Conservation (phyloP, 2,329 filamentous ascomycete genomes). For the Ophiostoma sp. region DNA sequence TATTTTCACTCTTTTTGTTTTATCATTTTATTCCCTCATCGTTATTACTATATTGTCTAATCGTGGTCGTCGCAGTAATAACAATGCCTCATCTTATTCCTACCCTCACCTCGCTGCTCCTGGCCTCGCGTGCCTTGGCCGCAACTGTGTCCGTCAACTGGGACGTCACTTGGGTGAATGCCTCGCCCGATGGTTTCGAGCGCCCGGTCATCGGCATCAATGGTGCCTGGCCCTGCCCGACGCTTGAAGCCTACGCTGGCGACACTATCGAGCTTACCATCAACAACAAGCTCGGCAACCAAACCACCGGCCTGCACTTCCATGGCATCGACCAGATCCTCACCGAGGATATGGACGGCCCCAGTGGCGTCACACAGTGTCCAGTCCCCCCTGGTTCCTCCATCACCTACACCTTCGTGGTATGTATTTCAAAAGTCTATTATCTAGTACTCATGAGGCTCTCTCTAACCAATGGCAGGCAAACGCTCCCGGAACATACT, state of each 20-base stretch:
- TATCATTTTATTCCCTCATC: not conserved
- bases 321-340: slow-evolving; percentile 54
- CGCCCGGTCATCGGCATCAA: slow-evolving; percentile 51
- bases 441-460: too few species aligned
- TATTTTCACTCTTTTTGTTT: slow-evolving; percentile 2
- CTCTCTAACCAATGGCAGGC: slow-evolving; percentile 2
- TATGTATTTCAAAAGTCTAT: not conserved
- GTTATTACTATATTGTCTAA: slow-evolving; percentile 3
- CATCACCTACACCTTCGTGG: slow-evolving; percentile 48
- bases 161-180: slow-evolving; percentile 39
- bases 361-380: slow-evolving; percentile 50
- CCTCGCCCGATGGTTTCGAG: slow-evolving; percentile 36
- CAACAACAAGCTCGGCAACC: slow-evolving; percentile 47
- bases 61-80: not conserved
- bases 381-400: slow-evolving; percentile 46
- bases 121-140: slow-evolving; percentile 30
- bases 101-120: slow-evolving; percentile 21
- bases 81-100: slow-evolving; percentile 17
- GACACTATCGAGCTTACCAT: slow-evolving; percentile 47
- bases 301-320: slow-evolving; percentile 50
- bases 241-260: slow-evolving; percentile 46
- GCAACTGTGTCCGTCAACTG: slow-evolving; percentile 36
- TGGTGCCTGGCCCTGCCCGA: slow-evolving; percentile 55
- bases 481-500: slow-evolving; percentile 40
- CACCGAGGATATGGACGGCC: slow-evolving; percentile 55